Base-by-base conservation (phyloP, 768 basidiomycete species). In the Phlebiopsis gigantea region DNA sequence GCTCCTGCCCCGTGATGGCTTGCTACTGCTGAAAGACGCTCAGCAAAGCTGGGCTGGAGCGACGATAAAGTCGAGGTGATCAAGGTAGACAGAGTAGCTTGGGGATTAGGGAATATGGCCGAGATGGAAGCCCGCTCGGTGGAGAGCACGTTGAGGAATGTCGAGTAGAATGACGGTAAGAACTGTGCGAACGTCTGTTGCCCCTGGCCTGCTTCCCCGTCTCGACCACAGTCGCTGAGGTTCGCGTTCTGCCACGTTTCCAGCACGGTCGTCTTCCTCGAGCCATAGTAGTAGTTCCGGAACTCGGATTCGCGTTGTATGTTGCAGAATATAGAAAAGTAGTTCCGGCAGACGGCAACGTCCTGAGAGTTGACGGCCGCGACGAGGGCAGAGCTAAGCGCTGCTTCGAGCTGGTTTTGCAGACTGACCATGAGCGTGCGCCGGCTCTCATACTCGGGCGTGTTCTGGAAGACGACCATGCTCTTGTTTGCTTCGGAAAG, bases 251-350 rank as follows among this genome's bases (percentile, higher is more conserved):
- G 79, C 96, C 96, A 98, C 57, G 78, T 64, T 15, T 81, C 72
- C 42, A 91, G 75, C 14, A 96, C 69, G 15, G 75, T 63, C 14
- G 80, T 76, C 55, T 93, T 77, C 26, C 92, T 78, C 9, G 91
- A 87, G 12, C 90, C 90, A 9, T 39, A 39, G 74, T 98, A 99
- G 68, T 97, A 98, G 65, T 88, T 89, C 57, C 90, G 79, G 69
- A 96, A 99, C 68, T 98, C 97, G 2, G 83, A 79, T 69, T 94
- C 93, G 50, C 96, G 80, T 64, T 96, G 90, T 57, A 99, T 98
- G 63, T 88, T 83, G 55, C 81, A 82, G 69, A 98, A 99, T 49
- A 98, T 93, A 22, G 80, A 74, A 64, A 88, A 93, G 71, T 93
- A 93, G 50, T 78, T 78, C 58, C 83, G 83, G 72, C 91, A 94